Evolutionary conservation across 768 basidiomycete genomes (phyloP), one percentile per base, ranked within the genome.

Genomic region (Dacryopinax primogenitus): DNA sequence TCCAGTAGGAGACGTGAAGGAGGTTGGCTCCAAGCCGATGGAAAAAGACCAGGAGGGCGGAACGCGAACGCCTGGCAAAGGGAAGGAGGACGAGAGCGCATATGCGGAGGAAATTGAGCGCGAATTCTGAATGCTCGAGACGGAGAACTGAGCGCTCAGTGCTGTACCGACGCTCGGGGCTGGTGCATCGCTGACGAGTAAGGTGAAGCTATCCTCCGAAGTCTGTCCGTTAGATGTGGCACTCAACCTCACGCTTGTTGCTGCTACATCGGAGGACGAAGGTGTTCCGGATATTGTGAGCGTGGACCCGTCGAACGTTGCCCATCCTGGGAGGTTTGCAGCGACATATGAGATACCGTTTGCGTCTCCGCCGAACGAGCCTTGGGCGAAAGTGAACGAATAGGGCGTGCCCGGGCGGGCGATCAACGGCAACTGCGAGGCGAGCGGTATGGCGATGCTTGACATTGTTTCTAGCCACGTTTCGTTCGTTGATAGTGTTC

Each of bases 41-140:
- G 90, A 91, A 76, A 95, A 97, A 0, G 89, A 90, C 92, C 92
- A 95, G 47, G 77, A 74, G 6, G 83, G 83, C 0, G 91, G 92
- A 11, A 95, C 82, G 62, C 92, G 79, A 64, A 96, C 72, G 23
- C 76, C 74, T 1, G 74, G 75, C 64, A 72, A 72, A 36, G 70
- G 62, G 80, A 77, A 64, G 86, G 85, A 68, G n/a, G 33, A 30
- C 63, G 30, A 68, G 12, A 3, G 62, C n/a, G 9, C 67, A 33
- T 39, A 62, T 62, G 75, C 77, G 51, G 74, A 70, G 16, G 77
- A 78, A 32, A 15, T 72, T 70, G 33, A 90, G 76, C 15, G 85
- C 82, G 23, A 88, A 87, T 45, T 78, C 77, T 1, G 79, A 74
- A n/a, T 82, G 77, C 39, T 90, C 75, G 65, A 84, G 74, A 76